These are phyloP conservation scores for Clavispora carvajalis DNA, from an alignment of 805 yeast species.

Conservation along the genomic window DNA sequence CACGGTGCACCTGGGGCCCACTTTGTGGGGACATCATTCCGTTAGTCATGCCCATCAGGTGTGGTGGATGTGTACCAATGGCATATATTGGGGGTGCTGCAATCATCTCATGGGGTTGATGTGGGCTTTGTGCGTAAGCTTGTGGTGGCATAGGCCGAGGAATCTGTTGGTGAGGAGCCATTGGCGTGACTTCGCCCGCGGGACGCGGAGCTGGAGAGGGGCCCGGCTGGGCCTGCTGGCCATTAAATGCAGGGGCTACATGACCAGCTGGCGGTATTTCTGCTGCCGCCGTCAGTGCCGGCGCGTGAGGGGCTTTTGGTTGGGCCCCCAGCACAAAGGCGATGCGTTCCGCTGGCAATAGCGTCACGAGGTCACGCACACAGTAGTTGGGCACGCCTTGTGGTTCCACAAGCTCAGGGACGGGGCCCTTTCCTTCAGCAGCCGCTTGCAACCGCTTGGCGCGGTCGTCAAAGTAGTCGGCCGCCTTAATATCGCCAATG, in stretches of 20 bases:
- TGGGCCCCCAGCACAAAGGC: constrained; percentile 27
- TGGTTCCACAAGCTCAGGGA: constrained; percentile 41
- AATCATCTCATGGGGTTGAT: constrained; percentile 24
- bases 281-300: constrained; percentile 5
- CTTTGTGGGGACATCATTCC: constrained; percentile 14
- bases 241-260: constrained; percentile 3
- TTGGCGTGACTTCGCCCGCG: background rate
- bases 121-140: constrained; percentile 20
- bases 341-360: constrained; percentile 37
- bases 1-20: constrained; percentile 9
- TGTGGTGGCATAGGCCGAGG: constrained; percentile 11
- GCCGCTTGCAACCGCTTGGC: constrained; percentile 40
- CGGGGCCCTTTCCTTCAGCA: constrained; percentile 38
- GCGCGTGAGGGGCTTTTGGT: constrained; percentile 4
- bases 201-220: constrained; percentile 1
- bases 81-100: constrained; percentile 12
- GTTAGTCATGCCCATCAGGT: constrained; percentile 8
- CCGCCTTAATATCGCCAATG: constrained; percentile 40
- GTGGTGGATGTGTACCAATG: constrained; percentile 10
- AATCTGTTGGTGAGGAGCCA: constrained; percentile 3
- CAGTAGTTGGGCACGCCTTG: constrained; percentile 43
- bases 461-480: constrained; percentile 39
- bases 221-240: constrained; percentile 2
- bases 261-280: background rate
- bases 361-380: constrained; percentile 39